Percentiles rank a stretch among this genome's conserved stretches.
Conservation (phyloP, 2,329 filamentous ascomycete species). For the Hypoxylon sp. region DNA sequence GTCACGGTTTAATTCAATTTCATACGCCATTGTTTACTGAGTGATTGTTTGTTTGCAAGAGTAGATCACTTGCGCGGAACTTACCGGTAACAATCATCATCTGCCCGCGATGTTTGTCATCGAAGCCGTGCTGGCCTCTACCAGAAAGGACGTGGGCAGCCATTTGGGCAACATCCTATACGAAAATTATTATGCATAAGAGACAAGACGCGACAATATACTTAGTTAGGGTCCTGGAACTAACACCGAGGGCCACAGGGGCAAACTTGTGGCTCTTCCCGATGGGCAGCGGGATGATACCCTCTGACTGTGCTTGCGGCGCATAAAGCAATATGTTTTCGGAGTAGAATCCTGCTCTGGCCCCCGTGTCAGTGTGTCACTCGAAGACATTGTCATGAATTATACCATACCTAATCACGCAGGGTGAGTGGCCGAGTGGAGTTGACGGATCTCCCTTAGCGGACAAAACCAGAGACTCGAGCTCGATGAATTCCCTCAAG, state of each 20-base stretch:
- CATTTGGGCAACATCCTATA: constrained; percentile 9
- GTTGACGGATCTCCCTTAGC: background rate
- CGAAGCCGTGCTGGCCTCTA: constrained; percentile 12
- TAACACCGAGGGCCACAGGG: constrained; percentile 7
- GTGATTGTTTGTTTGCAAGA: background rate
- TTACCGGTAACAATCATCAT: constrained; percentile 15
- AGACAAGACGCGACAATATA: background rate
- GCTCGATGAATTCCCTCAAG: constrained; percentile 13
- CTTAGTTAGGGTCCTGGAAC: background rate
- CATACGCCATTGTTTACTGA: background rate
- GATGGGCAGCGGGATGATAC: constrained; percentile 1
- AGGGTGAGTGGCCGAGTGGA: background rate
- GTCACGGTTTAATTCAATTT: background rate
- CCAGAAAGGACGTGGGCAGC: constrained; percentile 4
- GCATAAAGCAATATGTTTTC: constrained; percentile 17
- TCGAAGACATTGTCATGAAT: background rate
- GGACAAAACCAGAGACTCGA: background rate
- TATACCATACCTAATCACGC: background rate
- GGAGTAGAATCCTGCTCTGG: constrained; percentile 11
- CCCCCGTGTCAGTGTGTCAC: background rate
- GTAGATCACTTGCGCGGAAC: background rate
- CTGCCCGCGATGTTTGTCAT: constrained; percentile 11
- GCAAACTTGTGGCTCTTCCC: constrained; percentile 14
- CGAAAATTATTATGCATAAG: background rate
- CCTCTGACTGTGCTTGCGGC: constrained; percentile 14